phyloP scores from a whole-genome alignment of 2,329 filamentous ascomycete genomes.

The Aspergillus calidoustus region DNA sequence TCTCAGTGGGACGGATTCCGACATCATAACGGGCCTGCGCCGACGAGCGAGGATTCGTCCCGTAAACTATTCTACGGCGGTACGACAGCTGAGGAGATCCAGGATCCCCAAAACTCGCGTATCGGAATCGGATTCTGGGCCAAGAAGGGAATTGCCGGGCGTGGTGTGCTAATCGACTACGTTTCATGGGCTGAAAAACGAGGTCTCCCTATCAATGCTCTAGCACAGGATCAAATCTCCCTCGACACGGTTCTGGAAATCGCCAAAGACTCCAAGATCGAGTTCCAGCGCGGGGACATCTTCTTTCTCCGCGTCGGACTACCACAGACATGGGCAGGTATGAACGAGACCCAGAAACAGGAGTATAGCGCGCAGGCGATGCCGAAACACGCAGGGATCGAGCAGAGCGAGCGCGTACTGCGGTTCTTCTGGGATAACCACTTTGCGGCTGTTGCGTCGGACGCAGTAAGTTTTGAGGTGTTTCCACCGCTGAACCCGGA shows the following conservation, averaged over 20 bases:
- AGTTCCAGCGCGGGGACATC: conserved; percentile 43
- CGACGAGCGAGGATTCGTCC: conserved; percentile 35
- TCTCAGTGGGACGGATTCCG: conserved; percentile 61
- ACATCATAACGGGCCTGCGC: conserved; percentile 53
- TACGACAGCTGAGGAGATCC: conserved; percentile 41
- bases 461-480: conserved; percentile 63
- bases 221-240: conserved; percentile 38
- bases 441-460: conserved; percentile 64
- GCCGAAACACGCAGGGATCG: conserved; percentile 42
- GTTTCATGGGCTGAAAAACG: conserved; percentile 40
- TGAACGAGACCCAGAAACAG: conserved; percentile 34
- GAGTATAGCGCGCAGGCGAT: conserved; percentile 36
- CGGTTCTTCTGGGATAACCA: conserved; percentile 64
- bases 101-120: conserved; percentile 35
- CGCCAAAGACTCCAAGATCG: conserved; percentile 40
- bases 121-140: conserved; percentile 47
- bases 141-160: conserved; percentile 44
- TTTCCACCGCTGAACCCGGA: conserved; percentile 45
- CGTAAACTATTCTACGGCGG: conserved; percentile 44
- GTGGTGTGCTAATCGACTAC: conserved; percentile 48
- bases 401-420: conserved; percentile 49
- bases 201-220: conserved; percentile 37
- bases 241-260: conserved; percentile 43
- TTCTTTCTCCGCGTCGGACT: conserved; percentile 46
- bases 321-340: conserved; percentile 38